phyloP scores from a whole-genome alignment of 1,284 basidiomycete genomes.

The Fomitopsis schrenkii region DNA sequence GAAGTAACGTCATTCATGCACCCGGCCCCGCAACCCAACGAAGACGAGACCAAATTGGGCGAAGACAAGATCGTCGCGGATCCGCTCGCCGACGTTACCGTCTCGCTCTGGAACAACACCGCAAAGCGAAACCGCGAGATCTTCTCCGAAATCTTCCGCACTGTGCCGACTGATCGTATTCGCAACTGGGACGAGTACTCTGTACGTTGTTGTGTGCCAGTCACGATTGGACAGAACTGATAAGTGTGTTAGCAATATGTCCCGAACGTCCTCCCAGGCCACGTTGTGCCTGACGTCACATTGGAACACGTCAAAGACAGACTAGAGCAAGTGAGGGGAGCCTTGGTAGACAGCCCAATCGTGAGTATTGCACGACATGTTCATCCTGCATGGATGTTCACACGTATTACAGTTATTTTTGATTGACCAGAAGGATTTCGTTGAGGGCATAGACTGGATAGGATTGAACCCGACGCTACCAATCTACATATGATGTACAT shows the following conservation, averaged over 20 bases:
- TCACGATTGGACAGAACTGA: constrained; percentile 9
- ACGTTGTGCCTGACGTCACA: constrained; percentile 67
- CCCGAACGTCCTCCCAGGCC: constrained; percentile 77
- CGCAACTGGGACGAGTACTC: constrained; percentile 79
- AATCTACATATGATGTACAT: constrained; percentile 54
- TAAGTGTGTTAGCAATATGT: constrained; percentile 48
- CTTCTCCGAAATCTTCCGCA: constrained; percentile 79
- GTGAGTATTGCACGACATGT: constrained; percentile 34
- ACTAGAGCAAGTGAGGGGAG: constrained; percentile 65
- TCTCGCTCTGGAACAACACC: constrained; percentile 65
- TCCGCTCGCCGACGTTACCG: constrained; percentile 63
- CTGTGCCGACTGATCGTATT: constrained; percentile 80
- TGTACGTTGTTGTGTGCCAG: constrained; percentile 37
- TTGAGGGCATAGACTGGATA: constrained; percentile 64
- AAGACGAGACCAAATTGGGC: constrained; percentile 54
- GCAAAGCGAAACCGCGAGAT: constrained; percentile 77
- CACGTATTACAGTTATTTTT: constrained; percentile 61
- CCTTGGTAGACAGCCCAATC: constrained; percentile 74
- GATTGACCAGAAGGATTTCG: constrained; percentile 72
- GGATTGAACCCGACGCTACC: constrained; percentile 73
- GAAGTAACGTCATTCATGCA: constrained; percentile 70
- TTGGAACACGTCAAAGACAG: constrained; percentile 71
- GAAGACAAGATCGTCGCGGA: constrained; percentile 76
- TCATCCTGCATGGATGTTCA: neutral
- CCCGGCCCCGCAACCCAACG: constrained; percentile 67